Evolutionary conservation across 2,329 filamentous ascomycete genomes (phyloP).

Genomic region (Albophoma yamanashiensis): DNA sequence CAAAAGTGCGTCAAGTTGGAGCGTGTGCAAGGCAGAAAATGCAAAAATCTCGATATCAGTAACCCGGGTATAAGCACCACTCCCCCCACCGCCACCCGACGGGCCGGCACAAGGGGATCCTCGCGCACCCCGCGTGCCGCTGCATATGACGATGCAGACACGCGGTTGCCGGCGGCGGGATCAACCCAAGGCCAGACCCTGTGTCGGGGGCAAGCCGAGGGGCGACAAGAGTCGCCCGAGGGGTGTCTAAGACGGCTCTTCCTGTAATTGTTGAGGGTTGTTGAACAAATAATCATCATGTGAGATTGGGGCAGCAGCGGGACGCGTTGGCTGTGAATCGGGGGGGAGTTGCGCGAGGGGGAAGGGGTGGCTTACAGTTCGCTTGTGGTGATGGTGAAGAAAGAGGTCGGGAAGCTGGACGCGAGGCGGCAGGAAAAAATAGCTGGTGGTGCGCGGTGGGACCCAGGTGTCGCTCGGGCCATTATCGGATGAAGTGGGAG

Average conservation of each 20-base stretch:
- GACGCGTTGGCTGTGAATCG: background rate
- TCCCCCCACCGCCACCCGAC: slow-evolving; percentile 22
- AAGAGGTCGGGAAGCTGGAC: background rate
- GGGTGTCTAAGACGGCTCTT: slow-evolving; percentile 37
- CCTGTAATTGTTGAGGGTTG: slow-evolving; percentile 28
- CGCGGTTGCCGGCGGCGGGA: slow-evolving; percentile 8
- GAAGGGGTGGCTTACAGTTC: background rate
- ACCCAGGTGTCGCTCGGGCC: background rate
- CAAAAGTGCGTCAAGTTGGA: background rate
- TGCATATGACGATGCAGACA: slow-evolving; percentile 24
- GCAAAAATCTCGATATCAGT: slow-evolving; percentile 26
- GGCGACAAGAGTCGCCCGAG: slow-evolving; percentile 8
- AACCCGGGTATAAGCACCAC: slow-evolving; percentile 37
- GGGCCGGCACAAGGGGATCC: slow-evolving; percentile 12
- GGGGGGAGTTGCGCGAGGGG: background rate
- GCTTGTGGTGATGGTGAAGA: background rate
- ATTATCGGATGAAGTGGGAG: background rate
- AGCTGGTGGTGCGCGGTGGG: background rate
- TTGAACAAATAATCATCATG: slow-evolving; percentile 30
- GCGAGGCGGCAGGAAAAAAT: background rate
- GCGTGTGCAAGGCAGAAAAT: slow-evolving; percentile 1
- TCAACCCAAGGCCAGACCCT: slow-evolving; percentile 1
- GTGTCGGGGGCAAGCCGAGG: slow-evolving; percentile 8
- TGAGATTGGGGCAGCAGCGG: slow-evolving; percentile 7
- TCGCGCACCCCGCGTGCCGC: slow-evolving; percentile 5